These are phyloP conservation scores for Patellaria atrata DNA, from an alignment of 495 filamentous ascomycete genomes.

Conservation along the genomic window DNA sequence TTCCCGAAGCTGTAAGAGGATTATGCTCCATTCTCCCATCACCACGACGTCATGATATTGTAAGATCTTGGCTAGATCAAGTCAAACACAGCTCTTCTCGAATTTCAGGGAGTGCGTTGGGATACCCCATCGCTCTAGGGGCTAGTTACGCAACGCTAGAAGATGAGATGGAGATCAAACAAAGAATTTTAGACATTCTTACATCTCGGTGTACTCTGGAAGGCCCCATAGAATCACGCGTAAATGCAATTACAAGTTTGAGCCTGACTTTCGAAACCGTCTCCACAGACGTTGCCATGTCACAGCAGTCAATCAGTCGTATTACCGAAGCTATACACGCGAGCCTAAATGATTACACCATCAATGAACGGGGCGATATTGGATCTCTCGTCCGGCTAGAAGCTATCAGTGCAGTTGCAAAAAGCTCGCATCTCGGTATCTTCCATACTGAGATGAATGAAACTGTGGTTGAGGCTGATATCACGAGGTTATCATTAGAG, in stretches of 20 bases:
- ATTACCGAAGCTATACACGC: constrained; percentile 19
- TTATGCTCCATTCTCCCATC: too few relatives aligned
- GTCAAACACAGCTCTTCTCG: constrained; percentile 17
- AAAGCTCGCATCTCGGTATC: constrained; percentile 14
- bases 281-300: too few relatives aligned
- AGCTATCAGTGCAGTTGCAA: constrained; percentile 48
- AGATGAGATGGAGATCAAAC: too few relatives aligned
- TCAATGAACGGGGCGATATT: constrained; percentile 72
- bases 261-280: too few relatives aligned
- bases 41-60: too few relatives aligned
- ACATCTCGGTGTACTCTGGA: too few relatives aligned
- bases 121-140: constrained; percentile 16
- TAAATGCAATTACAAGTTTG: too few relatives aligned
- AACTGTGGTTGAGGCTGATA: constrained; percentile 19
- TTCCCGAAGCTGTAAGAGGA: constrained; percentile 10
- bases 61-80: constrained; percentile 9
- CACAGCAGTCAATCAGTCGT: too few relatives aligned
- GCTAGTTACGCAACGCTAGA: constrained; percentile 11
- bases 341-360: constrained; percentile 71
- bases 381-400: constrained; percentile 71
- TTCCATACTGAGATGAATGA: constrained; percentile 20
- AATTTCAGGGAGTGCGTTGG: too few relatives aligned
- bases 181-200: too few relatives aligned
- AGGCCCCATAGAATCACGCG: too few relatives aligned
- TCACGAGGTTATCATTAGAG: constrained; percentile 64